Percentiles rank a stretch among this genome's conserved stretches.
Conservation (phyloP, 129 eudicot genomes). For the Escallonia herrerae region DNA sequence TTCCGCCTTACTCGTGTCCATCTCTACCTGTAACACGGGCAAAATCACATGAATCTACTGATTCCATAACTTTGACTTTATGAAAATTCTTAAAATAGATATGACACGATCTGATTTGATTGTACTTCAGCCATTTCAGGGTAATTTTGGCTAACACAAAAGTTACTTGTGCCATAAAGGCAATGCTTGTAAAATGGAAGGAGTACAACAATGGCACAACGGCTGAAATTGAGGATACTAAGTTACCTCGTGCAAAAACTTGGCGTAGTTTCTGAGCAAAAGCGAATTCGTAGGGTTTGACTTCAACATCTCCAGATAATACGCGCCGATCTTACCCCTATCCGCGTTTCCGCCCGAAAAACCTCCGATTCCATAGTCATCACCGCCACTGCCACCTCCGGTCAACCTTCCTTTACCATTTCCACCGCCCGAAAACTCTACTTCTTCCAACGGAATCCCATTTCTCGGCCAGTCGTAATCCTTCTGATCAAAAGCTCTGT, state of each 20-base stretch:
- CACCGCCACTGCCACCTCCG: constrained; percentile 35
- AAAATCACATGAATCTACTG: constrained; percentile 1
- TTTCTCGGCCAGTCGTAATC: constrained; percentile 12
- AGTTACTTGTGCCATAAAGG: too few species aligned
- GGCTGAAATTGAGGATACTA: neutral
- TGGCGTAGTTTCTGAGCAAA: constrained; percentile 71
- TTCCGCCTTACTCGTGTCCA: constrained; percentile 60
- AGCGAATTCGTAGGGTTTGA: constrained; percentile 58
- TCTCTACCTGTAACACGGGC: constrained; percentile 44
- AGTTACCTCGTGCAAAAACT: constrained; percentile 68
- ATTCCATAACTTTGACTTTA: neutral
- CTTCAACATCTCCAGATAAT: constrained; percentile 49
- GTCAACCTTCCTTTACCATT: constrained; percentile 30
- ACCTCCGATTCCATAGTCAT: constrained; percentile 13
- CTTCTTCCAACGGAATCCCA: constrained; percentile 29
- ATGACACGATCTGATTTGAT: too few species aligned
- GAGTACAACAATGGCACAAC: too few species aligned
- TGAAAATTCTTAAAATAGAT: too few species aligned
- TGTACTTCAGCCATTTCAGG: too few species aligned
- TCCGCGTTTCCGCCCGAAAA: constrained; percentile 22
- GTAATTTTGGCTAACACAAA: too few species aligned
- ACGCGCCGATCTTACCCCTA: constrained; percentile 40
- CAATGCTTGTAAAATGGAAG: too few species aligned
- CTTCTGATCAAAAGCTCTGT: constrained; percentile 22
- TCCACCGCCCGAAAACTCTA: constrained; percentile 40